Evolutionary conservation across 306 rosid genomes (phyloP).

Genomic region (Canavalia gladiata): DNA sequence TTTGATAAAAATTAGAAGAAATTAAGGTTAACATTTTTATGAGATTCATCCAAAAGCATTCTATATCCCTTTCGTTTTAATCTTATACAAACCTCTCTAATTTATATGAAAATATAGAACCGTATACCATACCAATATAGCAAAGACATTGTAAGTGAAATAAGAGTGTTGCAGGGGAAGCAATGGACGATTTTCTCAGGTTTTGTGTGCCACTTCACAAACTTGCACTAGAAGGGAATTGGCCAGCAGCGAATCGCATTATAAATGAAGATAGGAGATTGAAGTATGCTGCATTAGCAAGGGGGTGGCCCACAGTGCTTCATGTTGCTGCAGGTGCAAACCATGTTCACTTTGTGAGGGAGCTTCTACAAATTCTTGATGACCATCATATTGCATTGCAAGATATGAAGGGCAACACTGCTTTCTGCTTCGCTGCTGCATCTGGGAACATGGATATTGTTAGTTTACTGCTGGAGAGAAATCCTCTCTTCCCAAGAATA

Average conservation of each 20-base stretch:
- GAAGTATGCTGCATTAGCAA: constrained; percentile 35
- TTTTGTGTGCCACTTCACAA: constrained; percentile 57
- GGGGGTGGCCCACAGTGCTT: constrained; percentile 31
- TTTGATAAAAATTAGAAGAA: background rate
- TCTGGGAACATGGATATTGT: constrained; percentile 35
- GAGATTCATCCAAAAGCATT: no score
- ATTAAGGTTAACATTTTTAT: no score
- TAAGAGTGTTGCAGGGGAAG: constrained; percentile 35
- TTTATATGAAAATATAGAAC: no score
- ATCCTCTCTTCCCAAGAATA: background rate
- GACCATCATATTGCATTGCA: background rate
- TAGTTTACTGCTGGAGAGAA: background rate
- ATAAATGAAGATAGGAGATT: background rate
- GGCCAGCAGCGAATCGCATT: constrained; percentile 28
- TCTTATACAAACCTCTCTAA: no score
- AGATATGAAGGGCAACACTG: constrained; percentile 47
- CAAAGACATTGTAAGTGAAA: background rate
- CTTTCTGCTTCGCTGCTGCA: constrained; percentile 50
- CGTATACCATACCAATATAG: no score
- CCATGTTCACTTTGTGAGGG: constrained; percentile 23
- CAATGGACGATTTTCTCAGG: background rate
- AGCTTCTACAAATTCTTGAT: background rate
- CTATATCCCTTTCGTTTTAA: no score
- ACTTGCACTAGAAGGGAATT: constrained; percentile 43
- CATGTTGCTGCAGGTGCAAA: constrained; percentile 52